Base-by-base conservation (phyloP, 371 early-diverging fungal genomes). In the Dipsacomyces acuminosporus region DNA sequence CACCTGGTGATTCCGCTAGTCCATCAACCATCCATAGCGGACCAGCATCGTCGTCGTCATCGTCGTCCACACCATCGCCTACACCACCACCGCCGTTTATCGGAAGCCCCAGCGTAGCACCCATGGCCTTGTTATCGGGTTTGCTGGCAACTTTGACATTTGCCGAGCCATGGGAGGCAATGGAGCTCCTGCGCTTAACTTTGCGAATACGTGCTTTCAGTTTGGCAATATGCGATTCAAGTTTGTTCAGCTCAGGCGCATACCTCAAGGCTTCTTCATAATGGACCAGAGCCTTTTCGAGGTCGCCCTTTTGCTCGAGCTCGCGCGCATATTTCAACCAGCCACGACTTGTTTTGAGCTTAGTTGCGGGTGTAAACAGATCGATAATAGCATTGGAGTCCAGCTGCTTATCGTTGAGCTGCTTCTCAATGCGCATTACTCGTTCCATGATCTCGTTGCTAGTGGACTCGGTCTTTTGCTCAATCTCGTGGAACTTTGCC, bases 301-400 rank as follows among this genome's bases (percentile, higher is more conserved):
- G 25, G 1, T 79, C 58, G 34, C 77, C 76, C 18, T 61, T 47
- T 22, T 71, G 60, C 45, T 78, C 77, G 8, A 76, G 59, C 55
- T 64, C 59, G 20, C 74, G 59, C 14, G 69, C 78, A 20, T 67
- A 61, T 25, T 61, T 61, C 17, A 78, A 61, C 58, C 71, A 74
- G 0, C 79, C 78, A 14, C 71, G 59, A 36, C 75, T 74, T n/a
- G 69, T 78, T 46, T 78, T 78, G 18, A 74, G 76, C 44, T 78
- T 78, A 1, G 78, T 78, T 7, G 67, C 62, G 8, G 78, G 78
- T 20, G 79, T 73, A 19, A 78, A 64, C 41, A 78, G 35, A 13
- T 76, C 69, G 3, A 76, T 55, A 3, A 78, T 58, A 23, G 45
- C 56, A 25, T 58, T 52, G 9, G 61, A 52, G 19, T 64, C 61